Evolutionary conservation across 1,139 yeast genomes (phyloP), one percentile per base, ranked within the genome.

Genomic region (Geotrichum carabidarum): DNA sequence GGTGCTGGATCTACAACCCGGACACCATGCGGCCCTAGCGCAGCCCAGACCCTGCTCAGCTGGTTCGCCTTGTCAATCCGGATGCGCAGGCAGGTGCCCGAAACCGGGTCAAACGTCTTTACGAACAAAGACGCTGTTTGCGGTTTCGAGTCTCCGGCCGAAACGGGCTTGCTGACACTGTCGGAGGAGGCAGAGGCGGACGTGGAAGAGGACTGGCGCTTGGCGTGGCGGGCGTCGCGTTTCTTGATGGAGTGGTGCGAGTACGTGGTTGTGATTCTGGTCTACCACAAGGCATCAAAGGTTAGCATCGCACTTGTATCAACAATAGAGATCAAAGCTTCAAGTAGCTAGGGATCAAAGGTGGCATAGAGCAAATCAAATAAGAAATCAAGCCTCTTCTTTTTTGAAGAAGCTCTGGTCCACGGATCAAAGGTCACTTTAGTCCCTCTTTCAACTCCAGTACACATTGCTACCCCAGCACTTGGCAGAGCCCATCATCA

Each of bases 21-120:
- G n/a, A 86, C 86, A 2, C 94, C 93, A 58, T 80, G 77, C 3
- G 97, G 96, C 0, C 97, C 97, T 51, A 90, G 67, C n/a, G 91
- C 89, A 41, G 88, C 81, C 67, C 89, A 72, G 35, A 91, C 69
- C 63, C 93, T 79, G 15, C 93, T 84, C 44, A 91, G 78, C 67
- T 90, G 96, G 69, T 90, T 90, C 48, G 78, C 71, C 63, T 84
- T 84, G 59, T 74, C 72, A 0, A 95, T 83, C 57, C 76, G 77
- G 64, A 78, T 80, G 60, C 78, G 78, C 68, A 86, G 79, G 56
- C 86, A 78, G 46, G 83, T 77, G 2, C 95, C 95, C 12, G 83
- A 76, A 15, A 73, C 76, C 1, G 95, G 82, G 65, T 90, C 93
- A 63, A 71, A 86, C 0, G 89, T 78, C 67, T 87, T 89, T 69